Conservation (phyloP, 768 basidiomycete species). For the Boletellus ananas region DNA sequence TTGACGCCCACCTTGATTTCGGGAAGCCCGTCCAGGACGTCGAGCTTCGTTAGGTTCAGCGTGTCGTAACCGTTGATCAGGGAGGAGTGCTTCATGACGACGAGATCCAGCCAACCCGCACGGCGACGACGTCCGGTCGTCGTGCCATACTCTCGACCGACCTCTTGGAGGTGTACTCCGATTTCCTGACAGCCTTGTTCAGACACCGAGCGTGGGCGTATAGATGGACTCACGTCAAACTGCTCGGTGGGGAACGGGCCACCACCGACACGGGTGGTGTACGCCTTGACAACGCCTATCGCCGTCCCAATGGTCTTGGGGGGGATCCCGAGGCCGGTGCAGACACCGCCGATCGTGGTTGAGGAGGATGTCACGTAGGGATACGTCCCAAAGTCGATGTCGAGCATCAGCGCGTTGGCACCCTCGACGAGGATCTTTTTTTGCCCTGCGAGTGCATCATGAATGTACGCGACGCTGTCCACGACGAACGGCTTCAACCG, state of each 20-base stretch:
- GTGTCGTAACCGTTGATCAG: conserved; percentile 94
- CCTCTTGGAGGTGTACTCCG: conserved; percentile 87
- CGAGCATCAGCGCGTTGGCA: conserved; percentile 98
- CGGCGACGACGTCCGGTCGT: conserved; percentile 92
- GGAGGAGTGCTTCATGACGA: conserved; percentile 88
- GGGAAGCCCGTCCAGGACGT: conserved; percentile 77
- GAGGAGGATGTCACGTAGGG: conserved; percentile 96
- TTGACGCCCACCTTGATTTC: conserved; percentile 87
- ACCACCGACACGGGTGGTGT: conserved; percentile 97
- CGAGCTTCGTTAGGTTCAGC: conserved; percentile 95
- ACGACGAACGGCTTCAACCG: conserved; percentile 84
- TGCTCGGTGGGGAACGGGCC: conserved; percentile 98
- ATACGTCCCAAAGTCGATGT: conserved; percentile 97
- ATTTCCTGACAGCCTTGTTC: conserved; percentile 47
- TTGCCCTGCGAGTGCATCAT: conserved; percentile 66
- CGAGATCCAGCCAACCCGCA: conserved; percentile 97
- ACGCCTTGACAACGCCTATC: conserved; percentile 96
- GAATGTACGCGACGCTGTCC: conserved; percentile 84
- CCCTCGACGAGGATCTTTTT: conserved; percentile 93
- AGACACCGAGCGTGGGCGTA: not conserved
- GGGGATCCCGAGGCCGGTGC: conserved; percentile 96
- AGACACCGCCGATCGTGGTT: conserved; percentile 92
- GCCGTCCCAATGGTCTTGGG: conserved; percentile 82
- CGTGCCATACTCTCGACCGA: conserved; percentile 87
- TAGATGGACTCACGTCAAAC: conserved; percentile 59